Evolutionary conservation across 768 basidiomycete genomes (phyloP).

Genomic region (Pisolithus tinctorius): DNA sequence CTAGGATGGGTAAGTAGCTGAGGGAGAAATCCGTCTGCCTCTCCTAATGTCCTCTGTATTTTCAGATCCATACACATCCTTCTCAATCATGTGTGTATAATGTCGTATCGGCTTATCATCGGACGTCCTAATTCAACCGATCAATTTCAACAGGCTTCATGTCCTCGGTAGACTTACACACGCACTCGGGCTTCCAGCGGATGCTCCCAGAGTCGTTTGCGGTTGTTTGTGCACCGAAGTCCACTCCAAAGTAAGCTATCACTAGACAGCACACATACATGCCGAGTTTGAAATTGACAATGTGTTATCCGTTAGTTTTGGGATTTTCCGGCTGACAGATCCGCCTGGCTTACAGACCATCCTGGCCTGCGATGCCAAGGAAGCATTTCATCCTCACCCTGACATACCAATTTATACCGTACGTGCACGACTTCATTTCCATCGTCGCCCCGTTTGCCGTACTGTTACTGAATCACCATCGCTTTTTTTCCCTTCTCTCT

Average conservation of each 20-base stretch:
- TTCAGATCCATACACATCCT: conserved; percentile 87
- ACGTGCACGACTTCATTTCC: conserved; percentile 20
- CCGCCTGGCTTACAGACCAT: conserved; percentile 77
- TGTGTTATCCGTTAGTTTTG: conserved; percentile 41
- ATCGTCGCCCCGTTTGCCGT: background rate
- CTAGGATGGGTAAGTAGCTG: conserved; percentile 74
- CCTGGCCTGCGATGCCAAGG: conserved; percentile 56
- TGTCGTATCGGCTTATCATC: background rate
- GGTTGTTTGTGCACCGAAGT: conserved; percentile 83
- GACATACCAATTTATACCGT: conserved; percentile 85
- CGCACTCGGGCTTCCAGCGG: conserved; percentile 81
- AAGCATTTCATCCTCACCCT: conserved; percentile 83
- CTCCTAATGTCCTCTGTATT: background rate
- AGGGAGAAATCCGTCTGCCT: background rate
- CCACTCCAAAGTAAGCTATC: conserved; percentile 58
- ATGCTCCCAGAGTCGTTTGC: conserved; percentile 92
- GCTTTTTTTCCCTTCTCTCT: background rate
- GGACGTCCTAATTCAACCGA: conserved; percentile 3
- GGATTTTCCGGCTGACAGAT: conserved; percentile 85
- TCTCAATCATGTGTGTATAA: conserved; percentile 68
- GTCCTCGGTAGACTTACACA: conserved; percentile 91
- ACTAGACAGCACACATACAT: background rate
- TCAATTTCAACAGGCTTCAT: conserved; percentile 58
- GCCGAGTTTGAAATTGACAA: background rate
- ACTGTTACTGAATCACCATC: background rate